Base-by-base conservation (phyloP, 805 yeast species). In the Yarrowia porcina region DNA sequence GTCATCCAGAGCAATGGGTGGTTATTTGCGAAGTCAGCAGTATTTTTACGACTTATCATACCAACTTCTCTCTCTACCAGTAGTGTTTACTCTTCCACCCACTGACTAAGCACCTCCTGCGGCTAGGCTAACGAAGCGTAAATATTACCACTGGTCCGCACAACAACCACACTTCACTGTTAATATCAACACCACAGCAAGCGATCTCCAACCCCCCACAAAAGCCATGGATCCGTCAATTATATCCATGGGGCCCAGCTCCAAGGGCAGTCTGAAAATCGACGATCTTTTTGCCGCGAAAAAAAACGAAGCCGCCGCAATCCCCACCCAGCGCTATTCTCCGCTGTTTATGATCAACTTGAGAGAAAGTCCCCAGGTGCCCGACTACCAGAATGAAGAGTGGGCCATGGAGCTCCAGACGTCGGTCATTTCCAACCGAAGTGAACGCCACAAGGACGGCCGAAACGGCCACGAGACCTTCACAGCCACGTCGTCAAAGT, bases 141-240 rank as follows among this genome's bases (percentile, higher is more conserved):
- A 49, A 49, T 49, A 49, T 49, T 49, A 49, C 38, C 33, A 27
- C 23, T 12, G 21, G 25, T 30, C 25, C 39, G 23, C 56, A 32
- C 56, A 45, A 49, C 56, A 32, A 52, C 44, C 59, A 25, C 59
- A 36, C 59, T 13, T n/a, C 42, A 21, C 59, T n/a, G 44, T 35
- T 33, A 50, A 49, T 11, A 47, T 18, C 42, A 35, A 18, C 59
- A 35, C 25, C 21, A 52, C 59, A 52, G 33, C 59, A 35, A 52
- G 30, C 42, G 33, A 30, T 25, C 11, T 30, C 23, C 59, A 35
- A 25, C 18, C 32, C 32, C 17, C 32, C 41, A 49, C 57, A 49
- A 33, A 21, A 52, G 59, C 36, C 59, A 52, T 52, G 59, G 59
- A 52, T 36, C 44, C 44, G 59, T 52, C 59, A 52, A 52, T 52